Base-by-base conservation (phyloP, 495 filamentous ascomycete species). In the Lepraria neglecta region DNA sequence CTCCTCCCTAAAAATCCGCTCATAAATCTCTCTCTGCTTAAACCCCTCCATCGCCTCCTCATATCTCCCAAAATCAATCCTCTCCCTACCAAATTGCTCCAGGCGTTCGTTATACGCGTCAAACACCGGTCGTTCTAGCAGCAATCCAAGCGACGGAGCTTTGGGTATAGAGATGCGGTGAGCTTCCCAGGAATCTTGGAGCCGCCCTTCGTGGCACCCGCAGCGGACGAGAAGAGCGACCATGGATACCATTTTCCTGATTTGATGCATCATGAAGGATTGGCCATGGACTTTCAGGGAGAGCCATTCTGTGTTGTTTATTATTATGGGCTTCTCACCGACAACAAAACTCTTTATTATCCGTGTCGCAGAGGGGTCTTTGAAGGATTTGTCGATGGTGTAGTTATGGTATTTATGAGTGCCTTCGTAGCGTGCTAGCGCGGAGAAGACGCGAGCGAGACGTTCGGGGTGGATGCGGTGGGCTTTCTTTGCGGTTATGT, bases 201-300 rank as follows among this genome's bases (percentile, higher is more conserved):
- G 90, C 33, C 83, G 78, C 4, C 75, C 71, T 24, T 84, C 77
- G 14, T 84, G 78, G 45, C 85, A 84, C 47, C 91, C 95, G 72
- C 87, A 90, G 46, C 94, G 84, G 3, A 92, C 85, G 5, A 91
- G 76, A 59, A 98, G 81, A 10, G 90, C 80, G 43, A 85, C 88
- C 90, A 97, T 91, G 63, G 87, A 89, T 17, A 98, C 88, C 94
- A 98, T 98, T 74, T 96, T 97, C 62, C 94, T 87, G 72, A 98
- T 98, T 73, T 98, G 94, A 71, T 98, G 94, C 94, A 98, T 98
- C 94, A 98, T 98, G 80, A 98, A 98, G 61, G 86, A 91, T 74
- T 98, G 94, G 0, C 94, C 94, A 72, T 97, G 95, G 19, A 98
- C 90, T 66, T 95, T 95, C 58, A 97, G 77, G 30, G 88, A 92